Evolutionary conservation across 306 rosid genomes (phyloP).

Genomic region (Morella rubra): DNA sequence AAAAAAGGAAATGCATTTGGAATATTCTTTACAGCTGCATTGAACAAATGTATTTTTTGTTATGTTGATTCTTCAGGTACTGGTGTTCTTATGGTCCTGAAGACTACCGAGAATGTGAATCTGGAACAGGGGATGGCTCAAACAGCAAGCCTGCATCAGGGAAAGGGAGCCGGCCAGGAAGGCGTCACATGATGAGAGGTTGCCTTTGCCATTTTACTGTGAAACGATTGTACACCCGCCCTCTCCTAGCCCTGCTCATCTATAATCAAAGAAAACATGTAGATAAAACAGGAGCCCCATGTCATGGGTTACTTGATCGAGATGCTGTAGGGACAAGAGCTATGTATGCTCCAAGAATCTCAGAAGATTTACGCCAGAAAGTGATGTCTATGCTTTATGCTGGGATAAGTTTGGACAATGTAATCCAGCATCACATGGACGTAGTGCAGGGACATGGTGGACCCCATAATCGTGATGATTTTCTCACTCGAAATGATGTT

Average conservation of each 20-base stretch:
- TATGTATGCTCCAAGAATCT: constrained; percentile 81
- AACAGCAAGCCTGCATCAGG: constrained; percentile 66
- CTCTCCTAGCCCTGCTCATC: constrained; percentile 62
- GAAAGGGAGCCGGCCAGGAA: constrained; percentile 83
- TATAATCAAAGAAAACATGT: constrained; percentile 74
- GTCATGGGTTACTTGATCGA: constrained; percentile 71
- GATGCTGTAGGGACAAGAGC: constrained; percentile 88
- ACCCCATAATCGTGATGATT: constrained; percentile 74
- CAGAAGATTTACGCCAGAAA: constrained; percentile 77
- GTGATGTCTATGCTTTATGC: constrained; percentile 73
- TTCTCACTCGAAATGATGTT: constrained; percentile 71
- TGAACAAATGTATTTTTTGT: neutral
- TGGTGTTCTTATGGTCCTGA: constrained; percentile 96
- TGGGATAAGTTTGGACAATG: constrained; percentile 63
- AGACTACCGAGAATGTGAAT: constrained; percentile 63
- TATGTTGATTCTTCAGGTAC: constrained; percentile 45
- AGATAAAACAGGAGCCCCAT: constrained; percentile 70
- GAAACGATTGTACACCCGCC: constrained; percentile 63
- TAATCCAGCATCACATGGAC: constrained; percentile 66
- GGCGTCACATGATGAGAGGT: constrained; percentile 91
- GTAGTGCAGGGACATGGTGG: constrained; percentile 68
- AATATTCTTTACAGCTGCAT: constrained; percentile 6
- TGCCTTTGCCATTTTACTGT: constrained; percentile 83
- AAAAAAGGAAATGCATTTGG: neutral
- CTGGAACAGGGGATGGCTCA: constrained; percentile 37